Percentiles rank a stretch among this genome's conserved stretches.
Conservation (phyloP, 1,284 basidiomycete species). For the Malassezia vespertilionis region DNA sequence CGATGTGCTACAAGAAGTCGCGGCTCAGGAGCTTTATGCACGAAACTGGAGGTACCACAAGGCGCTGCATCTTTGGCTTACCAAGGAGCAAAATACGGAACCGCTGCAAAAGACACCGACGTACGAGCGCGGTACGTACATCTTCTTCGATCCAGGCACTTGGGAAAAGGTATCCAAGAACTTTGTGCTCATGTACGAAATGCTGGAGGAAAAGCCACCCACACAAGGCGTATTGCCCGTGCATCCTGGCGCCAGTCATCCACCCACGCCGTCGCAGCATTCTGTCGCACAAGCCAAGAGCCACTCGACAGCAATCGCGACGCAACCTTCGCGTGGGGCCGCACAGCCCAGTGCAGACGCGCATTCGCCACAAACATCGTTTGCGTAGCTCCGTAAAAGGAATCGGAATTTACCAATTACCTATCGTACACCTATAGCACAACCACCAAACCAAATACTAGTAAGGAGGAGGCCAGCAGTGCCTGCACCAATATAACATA, state of each 20-base stretch:
- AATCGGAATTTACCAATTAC: too few relatives aligned
- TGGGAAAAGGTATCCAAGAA: conserved; percentile 66
- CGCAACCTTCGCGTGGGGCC: not conserved
- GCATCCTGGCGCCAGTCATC: not conserved
- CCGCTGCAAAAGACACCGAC: conserved; percentile 76
- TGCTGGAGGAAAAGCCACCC: conserved; percentile 66
- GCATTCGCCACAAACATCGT: conserved; percentile 14
- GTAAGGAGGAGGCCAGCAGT: too few relatives aligned
- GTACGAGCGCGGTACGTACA: conserved; percentile 77
- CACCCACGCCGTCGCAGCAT: conserved; percentile 3
- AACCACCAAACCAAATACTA: too few relatives aligned
- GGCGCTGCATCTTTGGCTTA: conserved; percentile 85
- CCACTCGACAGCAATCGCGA: not conserved
- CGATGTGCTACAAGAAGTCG: conserved; percentile 86
- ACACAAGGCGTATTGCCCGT: conserved; percentile 16
- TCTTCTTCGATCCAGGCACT: conserved; percentile 78
- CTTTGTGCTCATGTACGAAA: conserved; percentile 72
- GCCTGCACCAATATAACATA: too few relatives aligned
- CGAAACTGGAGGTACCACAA: conserved; percentile 98
- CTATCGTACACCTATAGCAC: too few relatives aligned
- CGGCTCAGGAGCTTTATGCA: conserved; percentile 90
- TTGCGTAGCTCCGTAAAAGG: conserved; percentile 10
- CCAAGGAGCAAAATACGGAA: conserved; percentile 73
- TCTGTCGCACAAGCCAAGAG: conserved; percentile 7
- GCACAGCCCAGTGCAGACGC: not conserved